These are phyloP conservation scores for Hyaloraphidium curvatum DNA, from an alignment of 192 early-diverging fungal species.

Conservation along the genomic window DNA sequence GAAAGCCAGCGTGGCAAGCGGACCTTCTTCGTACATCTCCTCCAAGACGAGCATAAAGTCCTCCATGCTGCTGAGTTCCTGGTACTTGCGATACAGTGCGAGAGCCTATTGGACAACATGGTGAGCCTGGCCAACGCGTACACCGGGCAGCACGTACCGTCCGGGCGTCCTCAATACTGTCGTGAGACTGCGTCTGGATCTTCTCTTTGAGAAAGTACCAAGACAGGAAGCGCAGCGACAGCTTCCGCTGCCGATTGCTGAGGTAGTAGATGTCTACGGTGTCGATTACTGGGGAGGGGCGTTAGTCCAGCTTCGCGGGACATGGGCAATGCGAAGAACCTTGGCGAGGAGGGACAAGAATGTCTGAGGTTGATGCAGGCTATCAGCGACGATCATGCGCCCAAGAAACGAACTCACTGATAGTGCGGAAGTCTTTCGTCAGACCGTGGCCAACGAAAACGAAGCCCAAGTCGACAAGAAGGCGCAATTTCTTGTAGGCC, in stretches of 20 bases:
- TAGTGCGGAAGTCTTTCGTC: constrained; percentile 86
- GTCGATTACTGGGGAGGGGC: constrained; percentile 70
- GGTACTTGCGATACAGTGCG: constrained; percentile 63
- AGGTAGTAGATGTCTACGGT: constrained; percentile 85
- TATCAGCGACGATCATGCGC: too few relatives aligned
- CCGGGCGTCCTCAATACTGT: constrained; percentile 81
- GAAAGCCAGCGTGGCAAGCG: too few relatives aligned
- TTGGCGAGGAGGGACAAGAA: neutral
- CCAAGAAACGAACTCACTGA: constrained; percentile 35
- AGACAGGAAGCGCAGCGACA: constrained; percentile 76
- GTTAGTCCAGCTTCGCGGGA: too few relatives aligned
- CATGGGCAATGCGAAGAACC: constrained; percentile 32
- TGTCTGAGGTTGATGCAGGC: too few relatives aligned
- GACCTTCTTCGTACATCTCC: constrained; percentile 63
- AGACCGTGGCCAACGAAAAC: constrained; percentile 89
- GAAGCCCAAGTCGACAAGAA: constrained; percentile 76
- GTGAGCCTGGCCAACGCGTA: neutral
- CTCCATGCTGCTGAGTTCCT: constrained; percentile 36
- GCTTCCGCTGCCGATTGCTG: constrained; percentile 60
- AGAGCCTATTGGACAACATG: constrained; percentile 32
- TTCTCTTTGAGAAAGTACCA: constrained; percentile 67
- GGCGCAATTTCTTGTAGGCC: constrained; percentile 78
- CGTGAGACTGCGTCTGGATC: constrained; percentile 79
- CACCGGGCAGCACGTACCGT: constrained; percentile 29
- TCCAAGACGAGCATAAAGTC: constrained; percentile 54